These are phyloP conservation scores for Gymnopilus junonius DNA, from an alignment of 768 basidiomycete species.

Conservation along the genomic window DNA sequence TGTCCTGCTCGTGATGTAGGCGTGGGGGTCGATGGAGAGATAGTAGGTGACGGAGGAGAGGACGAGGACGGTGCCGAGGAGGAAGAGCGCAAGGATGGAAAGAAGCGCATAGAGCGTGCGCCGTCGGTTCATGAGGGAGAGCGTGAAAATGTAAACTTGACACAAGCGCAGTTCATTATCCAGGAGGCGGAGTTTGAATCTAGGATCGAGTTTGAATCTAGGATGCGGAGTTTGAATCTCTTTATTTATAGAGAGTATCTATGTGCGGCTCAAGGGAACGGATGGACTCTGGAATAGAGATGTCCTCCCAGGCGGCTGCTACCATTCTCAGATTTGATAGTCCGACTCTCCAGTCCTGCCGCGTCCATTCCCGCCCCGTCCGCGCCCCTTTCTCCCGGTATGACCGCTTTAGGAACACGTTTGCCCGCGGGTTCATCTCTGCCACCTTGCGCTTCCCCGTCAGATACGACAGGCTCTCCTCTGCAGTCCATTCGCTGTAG, in stretches of 20 bases:
- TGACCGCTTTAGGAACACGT: slow-evolving; percentile 48
- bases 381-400: slow-evolving; percentile 54
- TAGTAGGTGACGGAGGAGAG: slow-evolving; percentile 92
- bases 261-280: slow-evolving; percentile 52
- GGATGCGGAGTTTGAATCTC: not conserved
- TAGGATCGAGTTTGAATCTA: too few relatives aligned
- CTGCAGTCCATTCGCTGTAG: slow-evolving; percentile 54
- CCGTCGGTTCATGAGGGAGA: slow-evolving; percentile 45
- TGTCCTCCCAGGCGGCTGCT: slow-evolving; percentile 57
- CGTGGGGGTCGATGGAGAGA: slow-evolving; percentile 76
- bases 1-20: slow-evolving; percentile 81
- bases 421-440: slow-evolving; percentile 46
- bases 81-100: slow-evolving; percentile 68
- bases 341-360: slow-evolving; percentile 65
- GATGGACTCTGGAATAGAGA: slow-evolving; percentile 54
- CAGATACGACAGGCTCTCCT: slow-evolving; percentile 64
- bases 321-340: slow-evolving; percentile 50
- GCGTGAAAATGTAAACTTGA: slow-evolving; percentile 8
- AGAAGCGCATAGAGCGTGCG: slow-evolving; percentile 49
- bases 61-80: slow-evolving; percentile 88
- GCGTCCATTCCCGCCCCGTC: slow-evolving; percentile 77
- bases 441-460: slow-evolving; percentile 15
- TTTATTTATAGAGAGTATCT: slow-evolving; percentile 13
- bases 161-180: not conserved
- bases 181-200: not conserved